Evolutionary conservation across 768 basidiomycete species (phyloP).

Genomic region (Boletus vinaceobasis): DNA sequence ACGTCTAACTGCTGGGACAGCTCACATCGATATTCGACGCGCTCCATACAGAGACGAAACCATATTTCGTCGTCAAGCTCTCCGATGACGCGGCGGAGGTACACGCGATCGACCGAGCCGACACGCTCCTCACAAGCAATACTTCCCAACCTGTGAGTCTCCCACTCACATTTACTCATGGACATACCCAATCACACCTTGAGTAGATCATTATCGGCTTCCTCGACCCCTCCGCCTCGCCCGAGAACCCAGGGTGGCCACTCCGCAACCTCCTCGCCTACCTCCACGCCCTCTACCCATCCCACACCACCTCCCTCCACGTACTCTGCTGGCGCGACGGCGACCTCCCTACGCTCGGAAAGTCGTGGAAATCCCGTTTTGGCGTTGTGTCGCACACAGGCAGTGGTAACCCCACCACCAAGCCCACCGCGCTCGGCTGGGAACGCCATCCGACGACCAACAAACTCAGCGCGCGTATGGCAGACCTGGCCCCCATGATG

Average conservation of each 20-base stretch:
- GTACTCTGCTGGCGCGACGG: constrained; percentile 78
- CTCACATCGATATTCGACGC: constrained; percentile 51
- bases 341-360: constrained; percentile 41
- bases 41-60: constrained; percentile 38
- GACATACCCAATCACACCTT: constrained; percentile 19
- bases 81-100: constrained; percentile 37
- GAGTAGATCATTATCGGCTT: constrained; percentile 57
- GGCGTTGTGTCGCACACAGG: constrained; percentile 42
- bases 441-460: constrained; percentile 82
- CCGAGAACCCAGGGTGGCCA: constrained; percentile 83
- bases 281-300: constrained; percentile 59
- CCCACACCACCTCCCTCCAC: constrained; percentile 46
- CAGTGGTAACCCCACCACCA: constrained; percentile 13
- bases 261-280: constrained; percentile 88
- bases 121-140: constrained; percentile 51
- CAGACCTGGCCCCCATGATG: constrained; percentile 95
- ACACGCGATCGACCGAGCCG: constrained; percentile 54
- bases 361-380: constrained; percentile 60
- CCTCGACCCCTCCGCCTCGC: constrained; percentile 80
- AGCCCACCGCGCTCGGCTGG: constrained; percentile 85
- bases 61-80: constrained; percentile 63
- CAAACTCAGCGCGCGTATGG: constrained; percentile 81
- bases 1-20: constrained; percentile 30
- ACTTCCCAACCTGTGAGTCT: constrained; percentile 40
- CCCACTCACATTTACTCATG: not conserved